Evolutionary conservation across 2,329 filamentous ascomycete species (phyloP).

Genomic region (Fusarium nelsonii): DNA sequence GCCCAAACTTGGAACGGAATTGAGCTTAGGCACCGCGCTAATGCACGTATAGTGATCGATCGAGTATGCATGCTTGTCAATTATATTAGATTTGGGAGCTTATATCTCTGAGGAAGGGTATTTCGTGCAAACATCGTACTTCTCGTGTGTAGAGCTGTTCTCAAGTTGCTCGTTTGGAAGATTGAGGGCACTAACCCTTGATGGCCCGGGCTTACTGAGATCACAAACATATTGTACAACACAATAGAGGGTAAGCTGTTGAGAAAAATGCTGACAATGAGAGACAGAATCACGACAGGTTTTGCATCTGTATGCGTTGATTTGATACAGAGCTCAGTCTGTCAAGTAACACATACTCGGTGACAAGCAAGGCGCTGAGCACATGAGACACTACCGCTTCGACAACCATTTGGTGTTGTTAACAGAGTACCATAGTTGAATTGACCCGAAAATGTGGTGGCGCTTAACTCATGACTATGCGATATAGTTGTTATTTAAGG

Average conservation of each 20-base stretch:
- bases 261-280: background rate
- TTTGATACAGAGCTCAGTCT: background rate
- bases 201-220: background rate
- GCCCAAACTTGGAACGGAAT: background rate
- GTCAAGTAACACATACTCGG: background rate
- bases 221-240: background rate
- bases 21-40: background rate
- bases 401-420: background rate
- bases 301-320: too few species aligned
- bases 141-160: background rate
- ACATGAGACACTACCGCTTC: background rate
- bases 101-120: background rate
- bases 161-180: background rate
- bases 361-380: background rate
- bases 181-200: background rate
- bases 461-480: background rate
- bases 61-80: background rate
- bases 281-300: background rate
- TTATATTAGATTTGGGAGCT: background rate
- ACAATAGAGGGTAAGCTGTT: too few species aligned
- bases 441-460: background rate
- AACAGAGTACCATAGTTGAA: background rate
- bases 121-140: background rate
- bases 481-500: background rate
- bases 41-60: background rate